Conservation (phyloP, 2,329 filamentous ascomycete genomes). For the Xylariaceae sp. region DNA sequence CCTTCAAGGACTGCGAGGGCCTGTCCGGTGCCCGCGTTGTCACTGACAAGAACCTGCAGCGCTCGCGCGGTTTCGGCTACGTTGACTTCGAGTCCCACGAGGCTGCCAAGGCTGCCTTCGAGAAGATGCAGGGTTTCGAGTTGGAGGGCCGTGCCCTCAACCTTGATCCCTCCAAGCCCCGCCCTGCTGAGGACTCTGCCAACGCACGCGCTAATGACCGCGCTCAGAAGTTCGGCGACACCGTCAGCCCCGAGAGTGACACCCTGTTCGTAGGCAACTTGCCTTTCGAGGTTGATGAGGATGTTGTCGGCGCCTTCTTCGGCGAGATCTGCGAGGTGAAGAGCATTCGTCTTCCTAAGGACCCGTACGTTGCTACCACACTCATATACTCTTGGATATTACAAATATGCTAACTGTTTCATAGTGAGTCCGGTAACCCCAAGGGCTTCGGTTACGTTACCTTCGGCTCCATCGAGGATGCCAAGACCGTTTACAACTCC, state of each 20-base stretch:
- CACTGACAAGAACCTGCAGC: slow-evolving; percentile 72
- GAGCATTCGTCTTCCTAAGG: slow-evolving; percentile 81
- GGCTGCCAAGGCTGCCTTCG: slow-evolving; percentile 65
- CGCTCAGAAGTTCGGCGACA: slow-evolving; percentile 69
- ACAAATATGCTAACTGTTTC: slow-evolving; percentile 26
- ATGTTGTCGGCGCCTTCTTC: slow-evolving; percentile 70
- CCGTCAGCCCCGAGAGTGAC: slow-evolving; percentile 71
- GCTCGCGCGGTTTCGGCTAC: slow-evolving; percentile 90
- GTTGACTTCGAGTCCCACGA: slow-evolving; percentile 73
- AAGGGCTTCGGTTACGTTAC: slow-evolving; percentile 94
- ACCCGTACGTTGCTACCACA: slow-evolving; percentile 51
- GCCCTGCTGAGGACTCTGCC: slow-evolving; percentile 49
- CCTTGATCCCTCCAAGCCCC: slow-evolving; percentile 70
- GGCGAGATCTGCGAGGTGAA: slow-evolving; percentile 63
- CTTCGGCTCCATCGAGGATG: slow-evolving; percentile 77
- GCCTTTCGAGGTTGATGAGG: slow-evolving; percentile 76
- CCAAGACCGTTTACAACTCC: slow-evolving; percentile 65
- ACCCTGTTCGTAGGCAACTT: slow-evolving; percentile 92
- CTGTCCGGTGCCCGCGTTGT: slow-evolving; percentile 72
- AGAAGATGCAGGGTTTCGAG: slow-evolving; percentile 68
- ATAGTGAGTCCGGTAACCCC: slow-evolving; percentile 68
- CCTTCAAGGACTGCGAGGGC: slow-evolving; percentile 76
- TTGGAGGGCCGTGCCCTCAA: slow-evolving; percentile 71
- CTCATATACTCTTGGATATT: background rate
- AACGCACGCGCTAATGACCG: slow-evolving; percentile 58